Evolutionary conservation across 306 rosid genomes (phyloP).

Genomic region (Vicia sativa): DNA sequence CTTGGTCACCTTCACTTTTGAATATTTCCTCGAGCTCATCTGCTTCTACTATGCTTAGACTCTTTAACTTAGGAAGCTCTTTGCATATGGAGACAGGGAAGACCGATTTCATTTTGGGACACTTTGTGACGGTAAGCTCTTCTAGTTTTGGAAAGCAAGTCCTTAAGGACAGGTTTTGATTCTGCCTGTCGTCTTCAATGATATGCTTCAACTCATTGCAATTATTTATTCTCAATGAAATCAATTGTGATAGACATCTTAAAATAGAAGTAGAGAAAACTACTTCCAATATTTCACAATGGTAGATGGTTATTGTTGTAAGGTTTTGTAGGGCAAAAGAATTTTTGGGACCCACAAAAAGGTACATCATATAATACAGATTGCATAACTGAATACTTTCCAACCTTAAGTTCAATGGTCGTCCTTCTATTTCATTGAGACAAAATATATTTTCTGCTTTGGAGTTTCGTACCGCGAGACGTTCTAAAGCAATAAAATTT

Average conservation of each 20-base stretch:
- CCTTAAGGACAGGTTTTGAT: too few species aligned
- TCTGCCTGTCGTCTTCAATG: constrained; percentile 3
- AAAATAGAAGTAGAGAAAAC: neutral
- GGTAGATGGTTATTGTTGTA: fast-evolving
- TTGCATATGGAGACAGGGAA: too few species aligned
- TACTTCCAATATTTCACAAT: constrained; percentile 10
- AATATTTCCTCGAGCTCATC: too few species aligned
- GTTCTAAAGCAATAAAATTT: neutral
- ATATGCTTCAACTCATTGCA: constrained; percentile 20
- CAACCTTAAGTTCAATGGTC: neutral
- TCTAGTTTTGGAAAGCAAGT: too few species aligned
- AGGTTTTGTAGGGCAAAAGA: constrained; percentile 9
- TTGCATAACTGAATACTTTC: neutral
- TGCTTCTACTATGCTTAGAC: too few species aligned
- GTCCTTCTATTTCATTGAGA: neutral
- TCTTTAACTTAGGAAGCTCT: too few species aligned
- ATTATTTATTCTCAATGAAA: too few species aligned
- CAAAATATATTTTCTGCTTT: neutral
- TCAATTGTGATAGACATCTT: neutral
- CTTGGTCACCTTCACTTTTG: too few species aligned
- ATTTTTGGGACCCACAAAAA: neutral
- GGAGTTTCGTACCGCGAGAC: neutral
- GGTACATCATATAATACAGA: too few species aligned
- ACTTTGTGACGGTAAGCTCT: too few species aligned
- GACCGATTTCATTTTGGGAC: too few species aligned